Base-by-base conservation (phyloP, 2,329 filamentous ascomycete species). In the Calonectria fujianensis region DNA sequence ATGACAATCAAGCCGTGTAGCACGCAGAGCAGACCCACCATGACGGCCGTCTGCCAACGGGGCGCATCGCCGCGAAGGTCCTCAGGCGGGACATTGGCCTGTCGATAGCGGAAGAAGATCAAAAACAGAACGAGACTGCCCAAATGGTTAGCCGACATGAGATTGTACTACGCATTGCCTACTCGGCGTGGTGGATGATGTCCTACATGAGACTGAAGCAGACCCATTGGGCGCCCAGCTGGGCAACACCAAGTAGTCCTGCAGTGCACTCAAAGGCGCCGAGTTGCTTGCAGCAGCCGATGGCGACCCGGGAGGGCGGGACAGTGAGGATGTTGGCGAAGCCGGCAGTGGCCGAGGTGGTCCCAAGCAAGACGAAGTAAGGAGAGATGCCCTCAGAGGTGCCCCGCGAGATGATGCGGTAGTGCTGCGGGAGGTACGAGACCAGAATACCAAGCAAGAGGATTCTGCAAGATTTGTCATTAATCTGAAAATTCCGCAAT, bases 371-470 rank as follows among this genome's bases (percentile, higher is more conserved):
- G 77, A 99, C 93, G 83, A 98, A 99, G 85, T 96, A 97, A 11
- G 97, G 96, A 37, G 96, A 98, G 76, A 99, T 96, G 76, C 97
- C 97, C 84, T 98, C 96, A 29, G 96, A 97, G 18, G 95, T 97
- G 75, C 93, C 92, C 70, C 96, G 92, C 51, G 91, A 89, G 79
- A 98, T 95, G 85, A 99, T 98, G 82, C 97, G 95, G 84, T 94
- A 91, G 86, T 98, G 96, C 84, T 99, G 97, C 0, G 97, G 97
- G 3, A 98, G 90, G 87, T 99, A 99, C 41, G 96, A 98, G 73
- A 98, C 87, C 75, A 98, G 89, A 80, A 98, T 96, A 72, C 96
- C 96, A 80, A 98, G 83, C 75, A 98, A 89, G 79, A 98, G 95
- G 81, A 98, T 83, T 75, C 90, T 92, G 79, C 16, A 45, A 68